Base-by-base conservation (phyloP, 345 rosid species). In the Syzygium jambos region DNA sequence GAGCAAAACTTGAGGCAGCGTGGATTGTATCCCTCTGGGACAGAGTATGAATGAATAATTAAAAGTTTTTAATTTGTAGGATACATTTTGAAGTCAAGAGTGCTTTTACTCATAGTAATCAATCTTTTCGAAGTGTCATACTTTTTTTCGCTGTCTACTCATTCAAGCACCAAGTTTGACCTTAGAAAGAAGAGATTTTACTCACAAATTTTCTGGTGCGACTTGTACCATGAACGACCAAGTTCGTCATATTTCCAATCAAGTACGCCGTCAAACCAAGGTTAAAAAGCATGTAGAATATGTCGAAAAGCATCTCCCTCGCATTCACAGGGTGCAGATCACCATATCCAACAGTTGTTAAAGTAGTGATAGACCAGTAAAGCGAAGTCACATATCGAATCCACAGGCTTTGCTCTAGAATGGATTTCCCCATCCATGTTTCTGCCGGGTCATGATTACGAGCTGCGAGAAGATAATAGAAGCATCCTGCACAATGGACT, bases 231-330 rank as follows among this genome's bases (percentile, higher is more conserved):
- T 96, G 98, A 89, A 98, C 99, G 89, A 94, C 97, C 93, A 98
- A 91, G 94, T 94, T 96, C 89, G 99, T 98, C 99, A 96, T 98
- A 89, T 96, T 98, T 82, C 99, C 99, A 63, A 96, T 98, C 92
- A 98, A 90, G 90, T 98, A 98, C 1, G 98, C 95, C 0, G 95
- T 96, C 93, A 98, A 89, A 27, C 99, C 95, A 4, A 96, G 96
- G 90, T 95, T 95, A 92, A 98, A 98, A 52, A 96, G 90, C 98
- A 98, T 96, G 90, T 93, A 96, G 92, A 95, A 96, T 84, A 96
- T 94, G 90, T 91, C 98, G 87, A 95, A 98, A 49, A 95, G 85
- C 99, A 95, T 98, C 88, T 98, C 99, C 80, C 93, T 92, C 43
- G 92, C 89, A 89, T 96, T 98, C 86, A 95, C 97, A 0, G 99